Evolutionary conservation across 2,329 filamentous ascomycete species (phyloP).

Genomic region (Phyllosticta citrichinensis): DNA sequence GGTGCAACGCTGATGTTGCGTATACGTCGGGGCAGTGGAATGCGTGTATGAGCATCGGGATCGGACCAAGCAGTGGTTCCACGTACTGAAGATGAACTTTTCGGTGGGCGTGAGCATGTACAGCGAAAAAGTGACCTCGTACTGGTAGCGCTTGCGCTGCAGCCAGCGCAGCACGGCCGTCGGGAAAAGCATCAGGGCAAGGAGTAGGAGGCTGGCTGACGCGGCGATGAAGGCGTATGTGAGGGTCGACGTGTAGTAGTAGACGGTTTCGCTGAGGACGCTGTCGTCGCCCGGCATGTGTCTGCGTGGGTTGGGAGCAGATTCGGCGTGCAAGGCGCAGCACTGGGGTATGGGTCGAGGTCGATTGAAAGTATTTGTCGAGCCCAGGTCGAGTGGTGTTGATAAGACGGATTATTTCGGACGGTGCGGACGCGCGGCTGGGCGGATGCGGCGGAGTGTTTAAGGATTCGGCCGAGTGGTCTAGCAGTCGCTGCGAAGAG

Average conservation of each 20-base stretch:
- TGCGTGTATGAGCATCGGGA: neutral
- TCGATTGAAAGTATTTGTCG: neutral
- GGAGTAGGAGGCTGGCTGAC: conserved; percentile 24
- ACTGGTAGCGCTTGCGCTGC: conserved; percentile 92
- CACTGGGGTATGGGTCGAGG: neutral
- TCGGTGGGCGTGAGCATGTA: conserved; percentile 97
- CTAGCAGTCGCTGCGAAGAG: neutral
- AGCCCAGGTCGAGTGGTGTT: neutral
- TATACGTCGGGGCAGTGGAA: too few relatives aligned
- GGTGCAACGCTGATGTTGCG: neutral
- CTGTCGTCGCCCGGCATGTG: conserved; percentile 4
- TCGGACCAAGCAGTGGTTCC: neutral
- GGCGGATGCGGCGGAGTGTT: neutral
- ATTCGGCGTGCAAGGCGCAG: neutral
- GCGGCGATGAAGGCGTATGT: conserved; percentile 25
- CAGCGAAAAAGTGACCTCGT: conserved; percentile 90
- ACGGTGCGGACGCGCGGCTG: neutral
- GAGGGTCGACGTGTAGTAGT: conserved; percentile 23
- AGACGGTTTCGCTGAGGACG: conserved; percentile 5
- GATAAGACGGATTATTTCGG: neutral
- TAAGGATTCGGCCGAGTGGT: neutral
- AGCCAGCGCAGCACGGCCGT: conserved; percentile 67
- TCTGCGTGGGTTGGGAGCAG: neutral
- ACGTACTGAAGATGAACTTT: conserved; percentile 93
- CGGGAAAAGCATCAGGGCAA: conserved; percentile 38